A percentile compares a stretch with the other conserved stretches of the same genome.
Conservation (phyloP, 2,329 filamentous ascomycete species). For the Purpureocillium takamizusanense region DNA sequence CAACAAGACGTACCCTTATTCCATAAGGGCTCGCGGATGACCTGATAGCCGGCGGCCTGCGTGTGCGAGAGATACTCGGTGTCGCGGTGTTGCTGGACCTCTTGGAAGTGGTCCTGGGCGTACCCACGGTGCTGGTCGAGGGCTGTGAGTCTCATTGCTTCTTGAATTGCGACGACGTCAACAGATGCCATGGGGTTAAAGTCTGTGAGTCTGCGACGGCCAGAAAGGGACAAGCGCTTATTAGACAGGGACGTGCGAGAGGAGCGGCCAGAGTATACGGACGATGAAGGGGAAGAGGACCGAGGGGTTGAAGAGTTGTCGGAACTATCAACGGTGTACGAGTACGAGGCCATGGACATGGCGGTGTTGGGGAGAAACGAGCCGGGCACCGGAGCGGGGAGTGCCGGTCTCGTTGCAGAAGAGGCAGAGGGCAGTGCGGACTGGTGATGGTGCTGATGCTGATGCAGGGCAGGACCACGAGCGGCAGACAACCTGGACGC, state of each 20-base stretch:
- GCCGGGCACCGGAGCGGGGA: no score
- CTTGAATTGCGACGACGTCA: conserved; percentile 47
- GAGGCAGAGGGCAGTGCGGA: not conserved
- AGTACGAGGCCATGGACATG: conserved; percentile 22
- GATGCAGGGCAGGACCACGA: not conserved
- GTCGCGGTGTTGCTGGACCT: conserved; percentile 42
- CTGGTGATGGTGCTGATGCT: conserved; percentile 3
- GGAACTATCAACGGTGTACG: conserved; percentile 36
- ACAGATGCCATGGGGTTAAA: conserved; percentile 48
- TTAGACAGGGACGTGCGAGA: conserved; percentile 42
- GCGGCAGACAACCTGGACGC: conserved; percentile 3
- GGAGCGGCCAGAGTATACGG: conserved; percentile 36
- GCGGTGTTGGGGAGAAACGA: conserved; percentile 4
- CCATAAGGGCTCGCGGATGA: conserved; percentile 53
- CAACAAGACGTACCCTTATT: conserved; percentile 47
- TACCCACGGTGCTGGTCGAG: conserved; percentile 55
- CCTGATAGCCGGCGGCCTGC: conserved; percentile 49
- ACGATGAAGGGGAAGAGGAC: conserved; percentile 41
- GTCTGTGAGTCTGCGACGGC: conserved; percentile 40
- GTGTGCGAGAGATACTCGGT: conserved; percentile 45
- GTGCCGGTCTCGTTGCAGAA: conserved; percentile 5
- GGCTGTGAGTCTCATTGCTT: conserved; percentile 50
- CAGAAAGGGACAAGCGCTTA: conserved; percentile 41
- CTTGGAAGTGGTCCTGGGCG: conserved; percentile 43
- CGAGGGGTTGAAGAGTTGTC: conserved; percentile 47